A percentile compares a stretch with the other conserved stretches of the same genome.
Conservation (phyloP, 192 early-diverging fungal genomes). For the Umbelopsis ramanniana region DNA sequence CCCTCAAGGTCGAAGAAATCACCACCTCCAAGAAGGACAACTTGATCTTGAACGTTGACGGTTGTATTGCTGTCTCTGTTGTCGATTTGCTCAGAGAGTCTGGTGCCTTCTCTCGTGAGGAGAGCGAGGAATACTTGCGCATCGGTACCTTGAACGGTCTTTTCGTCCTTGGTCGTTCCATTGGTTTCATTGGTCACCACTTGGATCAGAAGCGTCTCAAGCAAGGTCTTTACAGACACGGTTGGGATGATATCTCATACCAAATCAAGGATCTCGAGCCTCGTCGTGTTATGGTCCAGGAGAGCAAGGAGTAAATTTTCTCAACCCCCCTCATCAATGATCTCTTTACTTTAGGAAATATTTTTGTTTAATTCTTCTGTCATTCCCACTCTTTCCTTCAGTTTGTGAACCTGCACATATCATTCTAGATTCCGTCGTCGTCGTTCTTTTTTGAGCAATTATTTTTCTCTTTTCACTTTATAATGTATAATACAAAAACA, state of each 20-base stretch:
- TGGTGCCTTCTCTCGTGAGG: conserved; percentile 91
- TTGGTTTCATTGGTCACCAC: conserved; percentile 98
- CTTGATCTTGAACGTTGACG: conserved; percentile 94
- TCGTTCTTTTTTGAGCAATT: conserved; percentile 10
- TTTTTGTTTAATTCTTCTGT: conserved; percentile 12
- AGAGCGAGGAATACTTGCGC: conserved; percentile 94
- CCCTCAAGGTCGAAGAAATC: conserved; percentile 90
- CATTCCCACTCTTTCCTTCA: conserved; percentile 1
- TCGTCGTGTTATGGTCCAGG: conserved; percentile 38
- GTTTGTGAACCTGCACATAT: conserved; percentile 24
- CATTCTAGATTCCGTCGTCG: conserved; percentile 9
- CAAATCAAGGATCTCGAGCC: conserved; percentile 56
- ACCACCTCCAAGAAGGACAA: conserved; percentile 99
- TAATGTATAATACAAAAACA: conserved; percentile 20
- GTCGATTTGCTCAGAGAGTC: conserved; percentile 93
- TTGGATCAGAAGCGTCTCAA: conserved; percentile 98
- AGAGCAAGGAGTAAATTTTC: conserved; percentile 4
- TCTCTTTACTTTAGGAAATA: background rate
- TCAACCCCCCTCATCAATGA: background rate
- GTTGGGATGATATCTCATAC: conserved; percentile 97
- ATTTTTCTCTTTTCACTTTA: conserved; percentile 3
- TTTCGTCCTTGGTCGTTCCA: conserved; percentile 93
- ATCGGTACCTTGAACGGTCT: conserved; percentile 97
- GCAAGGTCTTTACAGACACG: conserved; percentile 98
- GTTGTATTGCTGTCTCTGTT: conserved; percentile 93